A percentile compares a stretch with the other conserved stretches of the same genome.
phyloP scores from a whole-genome alignment of 176 grass and related monocot genomes.

The Saccharum officinarum region DNA sequence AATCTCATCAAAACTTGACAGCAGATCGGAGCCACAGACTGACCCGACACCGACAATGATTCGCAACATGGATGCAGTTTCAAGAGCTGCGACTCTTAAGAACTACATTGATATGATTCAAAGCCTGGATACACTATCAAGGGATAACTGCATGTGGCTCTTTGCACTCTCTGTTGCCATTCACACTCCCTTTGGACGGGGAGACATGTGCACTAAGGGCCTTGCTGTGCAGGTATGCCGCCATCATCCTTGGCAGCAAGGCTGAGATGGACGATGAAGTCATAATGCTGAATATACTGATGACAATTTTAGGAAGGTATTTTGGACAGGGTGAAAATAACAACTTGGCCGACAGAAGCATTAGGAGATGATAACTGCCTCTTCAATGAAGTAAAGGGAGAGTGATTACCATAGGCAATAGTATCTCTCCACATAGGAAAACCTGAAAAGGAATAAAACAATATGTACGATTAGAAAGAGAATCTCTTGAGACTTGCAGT shows the following conservation, averaged over 20 bases:
- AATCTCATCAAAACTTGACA: slow-evolving; percentile 20
- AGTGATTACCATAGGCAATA: too few species aligned
- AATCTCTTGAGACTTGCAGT: too few species aligned
- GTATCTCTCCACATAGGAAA: too few species aligned
- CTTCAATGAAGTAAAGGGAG: too few species aligned
- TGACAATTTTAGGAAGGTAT: slow-evolving; percentile 63
- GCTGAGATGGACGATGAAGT: slow-evolving; percentile 62
- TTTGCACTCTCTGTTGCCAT: slow-evolving; percentile 72
- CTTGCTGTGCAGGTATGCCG: slow-evolving; percentile 61
- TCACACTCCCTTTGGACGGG: slow-evolving; percentile 50
- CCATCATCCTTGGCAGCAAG: slow-evolving; percentile 50
- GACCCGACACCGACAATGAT: slow-evolving; percentile 53
- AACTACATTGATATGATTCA: slow-evolving; percentile 69
- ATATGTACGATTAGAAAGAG: too few species aligned
- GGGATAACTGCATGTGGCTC: slow-evolving; percentile 77
- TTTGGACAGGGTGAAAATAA: slow-evolving; percentile 75
- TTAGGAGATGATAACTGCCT: too few species aligned
- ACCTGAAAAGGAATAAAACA: too few species aligned
- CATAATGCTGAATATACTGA: slow-evolving; percentile 73
- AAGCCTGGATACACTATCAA: slow-evolving; percentile 53
- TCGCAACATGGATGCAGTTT: slow-evolving; percentile 61
- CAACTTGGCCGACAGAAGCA: neutral
- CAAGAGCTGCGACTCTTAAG: slow-evolving; percentile 55
- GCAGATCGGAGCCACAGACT: slow-evolving; percentile 37
- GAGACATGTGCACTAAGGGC: slow-evolving; percentile 69